A percentile compares a stretch with the other conserved stretches of the same genome.
Evolutionary conservation across 768 basidiomycete genomes (phyloP).

Genomic region (Lactifluus subvellereus): DNA sequence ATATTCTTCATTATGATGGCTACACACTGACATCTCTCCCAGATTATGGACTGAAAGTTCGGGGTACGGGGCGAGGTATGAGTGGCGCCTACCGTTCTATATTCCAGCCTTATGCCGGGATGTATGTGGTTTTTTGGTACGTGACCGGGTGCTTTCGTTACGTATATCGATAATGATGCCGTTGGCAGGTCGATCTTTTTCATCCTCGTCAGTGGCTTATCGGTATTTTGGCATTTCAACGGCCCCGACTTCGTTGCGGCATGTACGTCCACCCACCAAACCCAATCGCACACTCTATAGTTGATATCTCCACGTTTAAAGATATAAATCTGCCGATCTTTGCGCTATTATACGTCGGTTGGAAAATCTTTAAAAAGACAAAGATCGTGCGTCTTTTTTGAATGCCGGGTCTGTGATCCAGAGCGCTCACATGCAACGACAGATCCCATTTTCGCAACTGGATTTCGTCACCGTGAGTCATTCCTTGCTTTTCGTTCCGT

Average conservation of each 20-base stretch:
- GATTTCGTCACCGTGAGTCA: conserved; percentile 22
- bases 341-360: conserved; percentile 17
- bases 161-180: neutral
- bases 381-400: conserved; percentile 16
- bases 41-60: conserved; percentile 23
- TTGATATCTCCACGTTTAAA: neutral
- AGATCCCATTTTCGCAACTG: conserved; percentile 13
- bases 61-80: neutral
- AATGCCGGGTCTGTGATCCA: neutral
- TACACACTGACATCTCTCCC: neutral
- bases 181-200: conserved; percentile 18
- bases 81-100: conserved; percentile 17
- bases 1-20: neutral
- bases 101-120: conserved; percentile 23
- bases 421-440: neutral
- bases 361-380: conserved; percentile 21
- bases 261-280: conserved; percentile 5
- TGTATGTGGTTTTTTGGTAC: conserved; percentile 24
- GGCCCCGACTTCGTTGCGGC: conserved; percentile 22
- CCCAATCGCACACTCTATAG: neutral
- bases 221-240: conserved; percentile 21
- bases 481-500: neutral
- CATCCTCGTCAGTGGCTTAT: conserved; percentile 21
- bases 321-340: conserved; percentile 22
- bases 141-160: neutral